A percentile compares a stretch with the other conserved stretches of the same genome.
Evolutionary conservation across 2,329 filamentous ascomycete genomes (phyloP).

Genomic region (Gliomastix tumulicola): DNA sequence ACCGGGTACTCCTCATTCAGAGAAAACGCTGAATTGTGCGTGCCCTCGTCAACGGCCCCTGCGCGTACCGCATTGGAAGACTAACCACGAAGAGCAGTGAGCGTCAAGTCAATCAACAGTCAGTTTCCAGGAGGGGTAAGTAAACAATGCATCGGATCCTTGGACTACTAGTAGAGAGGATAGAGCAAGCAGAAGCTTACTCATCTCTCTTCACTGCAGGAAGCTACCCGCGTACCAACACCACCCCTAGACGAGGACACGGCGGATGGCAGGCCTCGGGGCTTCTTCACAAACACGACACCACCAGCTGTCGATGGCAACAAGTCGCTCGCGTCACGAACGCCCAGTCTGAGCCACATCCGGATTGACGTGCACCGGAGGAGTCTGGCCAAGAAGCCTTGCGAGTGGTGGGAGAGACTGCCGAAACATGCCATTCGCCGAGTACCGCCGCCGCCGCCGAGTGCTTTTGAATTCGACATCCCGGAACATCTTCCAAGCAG

Average conservation of each 20-base stretch:
- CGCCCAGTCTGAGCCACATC: conserved; percentile 8
- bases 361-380: conserved; percentile 7
- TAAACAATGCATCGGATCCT: too few species aligned
- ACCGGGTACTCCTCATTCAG: conserved; percentile 1
- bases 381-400: conserved; percentile 13
- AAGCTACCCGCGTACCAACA: conserved; percentile 40
- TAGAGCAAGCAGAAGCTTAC: too few species aligned
- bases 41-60: too few species aligned
- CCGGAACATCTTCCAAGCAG: conserved; percentile 44
- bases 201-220: too few species aligned
- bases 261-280: conserved; percentile 25
- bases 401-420: conserved; percentile 28
- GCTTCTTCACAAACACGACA: conserved; percentile 34
- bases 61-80: too few species aligned
- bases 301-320: conserved; percentile 13
- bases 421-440: conserved; percentile 13
- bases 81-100: conserved; percentile 3
- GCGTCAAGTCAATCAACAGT: conserved; percentile 7
- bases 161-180: too few species aligned
- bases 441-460: conserved; percentile 7
- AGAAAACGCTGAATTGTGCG: conserved; percentile 1
- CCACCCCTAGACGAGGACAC: conserved; percentile 34
- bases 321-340: conserved; percentile 2
- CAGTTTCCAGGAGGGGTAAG: conserved; percentile 27
- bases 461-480: conserved; percentile 38